Evolutionary conservation across 169 alveolate species (phyloP), one percentile per base, ranked within the genome.

Genomic region (Babesia ovis): DNA sequence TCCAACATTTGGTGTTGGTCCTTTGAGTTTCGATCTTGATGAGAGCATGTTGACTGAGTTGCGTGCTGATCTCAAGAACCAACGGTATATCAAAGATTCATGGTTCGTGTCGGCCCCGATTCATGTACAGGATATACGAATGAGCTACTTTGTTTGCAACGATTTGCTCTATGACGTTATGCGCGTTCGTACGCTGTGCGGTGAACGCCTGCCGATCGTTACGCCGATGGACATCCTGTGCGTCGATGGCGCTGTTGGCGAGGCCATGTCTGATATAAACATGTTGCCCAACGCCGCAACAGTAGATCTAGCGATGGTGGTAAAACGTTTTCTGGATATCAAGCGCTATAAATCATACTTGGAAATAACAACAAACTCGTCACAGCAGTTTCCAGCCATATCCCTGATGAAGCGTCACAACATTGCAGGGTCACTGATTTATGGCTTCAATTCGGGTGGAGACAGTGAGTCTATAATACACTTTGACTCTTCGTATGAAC

Each of bases 101-200:
- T 81, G 89, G 89, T 81, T 81, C 29, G 68, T 51, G n/a, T 45
- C 79, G 20, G 89, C 77, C n/a, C 48, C 57, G 32, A n/a, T 81
- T 34, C 55, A 70, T 8, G 20, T 81, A 4, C 64, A 70, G 32
- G 85, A 72, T 35, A 35, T 71, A 9, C 70, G 72, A 27, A 68
- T 81, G 72, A 64, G 82, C 58, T 62, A 68, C 68, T 81, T 81
- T 35, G 82, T 72, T 23, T 57, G 74, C 69, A 81, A 81, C 61
- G 89, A 81, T 55, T 48, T 71, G 31, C 71, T 81, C 16, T 81
- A 41, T 43, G 84, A 81, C 53, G 67, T 70, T 8, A 72, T 45
- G 23, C 58, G 53, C n/a, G 39, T 72, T 25, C 67, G 72, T 16
- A 37, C 85, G 20, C 22, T 25, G n/a, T 66, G 77, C 34, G 35